Percentiles rank a stretch among this genome's conserved stretches.
Evolutionary conservation across 1,284 basidiomycete species (phyloP).

Genomic region (Pseudozyma tsukubaensis): DNA sequence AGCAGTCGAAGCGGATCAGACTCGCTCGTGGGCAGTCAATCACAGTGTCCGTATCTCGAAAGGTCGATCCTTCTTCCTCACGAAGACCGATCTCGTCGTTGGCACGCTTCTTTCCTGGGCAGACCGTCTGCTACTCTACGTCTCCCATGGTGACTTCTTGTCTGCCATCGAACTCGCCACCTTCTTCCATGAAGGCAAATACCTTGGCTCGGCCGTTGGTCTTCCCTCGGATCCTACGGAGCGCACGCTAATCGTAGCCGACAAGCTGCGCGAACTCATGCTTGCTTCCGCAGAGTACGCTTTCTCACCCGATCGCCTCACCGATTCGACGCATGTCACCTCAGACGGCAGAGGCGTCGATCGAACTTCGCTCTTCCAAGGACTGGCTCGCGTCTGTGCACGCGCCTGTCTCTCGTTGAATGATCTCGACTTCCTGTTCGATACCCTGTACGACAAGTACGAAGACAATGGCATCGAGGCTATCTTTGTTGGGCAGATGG

Average conservation of each 20-base stretch:
- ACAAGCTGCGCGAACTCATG: conserved; percentile 85
- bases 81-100: conserved; percentile 75
- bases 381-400: conserved; percentile 82
- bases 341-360: conserved; percentile 90
- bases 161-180: conserved; percentile 87
- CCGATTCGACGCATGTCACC: conserved; percentile 84
- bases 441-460: conserved; percentile 88
- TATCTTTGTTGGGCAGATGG: conserved; percentile 88
- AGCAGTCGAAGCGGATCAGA: background rate
- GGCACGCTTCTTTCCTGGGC: conserved; percentile 95
- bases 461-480: conserved; percentile 83
- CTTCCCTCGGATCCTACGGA: conserved; percentile 78
- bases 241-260: conserved; percentile 78
- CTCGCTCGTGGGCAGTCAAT: conserved; percentile 49
- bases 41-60: conserved; percentile 83
- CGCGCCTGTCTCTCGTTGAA: conserved; percentile 83
- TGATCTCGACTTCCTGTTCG: conserved; percentile 87
- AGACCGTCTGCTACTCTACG: conserved; percentile 85
- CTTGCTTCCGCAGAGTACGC: conserved; percentile 86
- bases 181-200: conserved; percentile 83
- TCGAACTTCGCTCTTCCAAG: conserved; percentile 88
- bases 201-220: conserved; percentile 86
- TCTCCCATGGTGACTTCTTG: conserved; percentile 87
- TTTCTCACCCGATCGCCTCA: conserved; percentile 93
- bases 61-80: conserved; percentile 87